Evolutionary conservation across 345 rosid genomes (phyloP), one percentile per base, ranked within the genome.

Genomic region (Physaria fendleri): DNA sequence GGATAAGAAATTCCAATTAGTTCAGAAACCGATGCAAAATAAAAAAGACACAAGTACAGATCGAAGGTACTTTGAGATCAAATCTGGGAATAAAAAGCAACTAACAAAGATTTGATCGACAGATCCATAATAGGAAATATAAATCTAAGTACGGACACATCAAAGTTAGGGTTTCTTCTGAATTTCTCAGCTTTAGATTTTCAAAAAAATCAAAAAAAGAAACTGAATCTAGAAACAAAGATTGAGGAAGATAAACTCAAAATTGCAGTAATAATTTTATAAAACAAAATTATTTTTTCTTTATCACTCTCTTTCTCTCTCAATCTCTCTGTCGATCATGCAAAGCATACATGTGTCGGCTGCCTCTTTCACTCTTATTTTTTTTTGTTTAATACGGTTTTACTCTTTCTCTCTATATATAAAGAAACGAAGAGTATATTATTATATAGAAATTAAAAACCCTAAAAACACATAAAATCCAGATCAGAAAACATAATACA

Each of bases 141-240:
- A 45, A 61, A 45, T 51, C 62, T 35, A 29, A 62, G 62, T 69
- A 62, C 63, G 57, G 51, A 54, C 18, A 62, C 33, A 34, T 11
- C 40, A 46, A 46, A 56, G 24, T 32, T 70, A 62, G 69, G 74
- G 74, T 56, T 70, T 70, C 38, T 29, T 55, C 49, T 62, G 17
- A 14, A 12, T 15, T 8, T 55, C 45, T 17, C 18, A 47, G 46
- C 42, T 39, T 32, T 22, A 8, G 6, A 9, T 4, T 15, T 16
- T 42, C 13, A 7, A 2, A 4, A 17, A 23, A 23, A 16, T 16
- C 30, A n/a, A 7, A 2, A 4, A 17, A 23, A 23, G 22, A 8
- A 51, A 50, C 9, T 40, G 41, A 61, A 45, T 52, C 56, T 28
- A 44, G 20, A 55, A 46, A n/a, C 30, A 28, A 47, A 44, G 20